Percentiles rank a stretch among this genome's conserved stretches.
These are phyloP conservation scores for Trichocladium uniseriatum DNA, from an alignment of 495 filamentous ascomycete genomes.

Conservation along the genomic window DNA sequence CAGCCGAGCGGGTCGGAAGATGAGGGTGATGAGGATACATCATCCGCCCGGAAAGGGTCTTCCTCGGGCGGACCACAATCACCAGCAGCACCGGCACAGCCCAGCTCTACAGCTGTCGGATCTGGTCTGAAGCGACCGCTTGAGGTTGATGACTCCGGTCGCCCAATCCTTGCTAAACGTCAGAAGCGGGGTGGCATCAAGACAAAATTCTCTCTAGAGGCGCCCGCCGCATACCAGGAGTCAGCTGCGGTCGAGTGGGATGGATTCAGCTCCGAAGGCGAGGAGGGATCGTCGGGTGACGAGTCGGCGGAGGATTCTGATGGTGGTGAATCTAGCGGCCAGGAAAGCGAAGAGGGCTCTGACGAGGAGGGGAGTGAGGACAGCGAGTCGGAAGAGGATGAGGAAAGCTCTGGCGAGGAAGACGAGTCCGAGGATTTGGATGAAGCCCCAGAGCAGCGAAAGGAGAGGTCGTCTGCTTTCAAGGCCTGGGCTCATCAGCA, in stretches of 20 bases:
- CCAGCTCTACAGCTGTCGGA: slow-evolving; percentile 38
- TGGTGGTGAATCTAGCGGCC: slow-evolving; percentile 3
- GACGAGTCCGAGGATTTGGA: slow-evolving; percentile 26
- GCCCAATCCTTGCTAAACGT: slow-evolving; percentile 68
- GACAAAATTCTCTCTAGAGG: slow-evolving; percentile 32
- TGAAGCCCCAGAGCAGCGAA: slow-evolving; percentile 20
- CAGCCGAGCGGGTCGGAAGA: slow-evolving; percentile 25
- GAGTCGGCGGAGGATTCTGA: slow-evolving; percentile 17
- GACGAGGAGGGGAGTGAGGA: slow-evolving; percentile 16
- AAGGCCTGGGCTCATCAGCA: slow-evolving; percentile 86
- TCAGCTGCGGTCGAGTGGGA: slow-evolving; percentile 31
- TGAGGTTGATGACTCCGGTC: slow-evolving; percentile 65
- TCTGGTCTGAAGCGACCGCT: slow-evolving; percentile 82
- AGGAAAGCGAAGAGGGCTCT: slow-evolving; percentile 15
- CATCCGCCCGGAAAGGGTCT: slow-evolving; percentile 1
- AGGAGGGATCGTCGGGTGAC: slow-evolving; percentile 14
- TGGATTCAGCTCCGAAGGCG: slow-evolving; percentile 26
- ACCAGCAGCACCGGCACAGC: not conserved
- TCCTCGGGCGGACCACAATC: not conserved
- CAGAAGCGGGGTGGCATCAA: slow-evolving; percentile 46
- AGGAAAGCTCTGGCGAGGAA: slow-evolving; percentile 24
- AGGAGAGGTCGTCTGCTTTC: slow-evolving; percentile 58
- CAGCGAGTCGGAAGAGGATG: slow-evolving; percentile 15
- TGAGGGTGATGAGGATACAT: slow-evolving; percentile 13
- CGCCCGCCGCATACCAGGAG: slow-evolving; percentile 11